Evolutionary conservation across 768 basidiomycete species (phyloP), one percentile per base, ranked within the genome.

Genomic region (Suillus sp.): DNA sequence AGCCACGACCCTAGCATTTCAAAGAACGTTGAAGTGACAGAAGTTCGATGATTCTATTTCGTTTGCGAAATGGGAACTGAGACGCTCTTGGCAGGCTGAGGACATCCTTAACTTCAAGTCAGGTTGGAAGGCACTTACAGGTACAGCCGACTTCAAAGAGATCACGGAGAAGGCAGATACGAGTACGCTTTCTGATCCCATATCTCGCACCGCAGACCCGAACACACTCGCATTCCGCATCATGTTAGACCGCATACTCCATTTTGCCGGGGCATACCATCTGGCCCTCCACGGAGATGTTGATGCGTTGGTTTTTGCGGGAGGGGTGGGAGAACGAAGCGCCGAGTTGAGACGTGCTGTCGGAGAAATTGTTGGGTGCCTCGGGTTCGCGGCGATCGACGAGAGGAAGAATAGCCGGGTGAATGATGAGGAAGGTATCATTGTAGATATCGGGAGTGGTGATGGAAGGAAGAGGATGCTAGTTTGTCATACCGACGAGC

Each of bases 321-420:
- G 95, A 3, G 94, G 94, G 0, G 93, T 97, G 59, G 95, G 95
- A 0, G 95, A 97, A 75, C 82, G 81, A 66, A 85, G 87, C 64
- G 78, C 75, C 20, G 80, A 84, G 67, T 75, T 98, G 60, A 77
- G 95, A 47, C 71, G 76, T 45, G 84, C 84, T 22, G 78, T 96
- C 20, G 81, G 81, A 4, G 73, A 80, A 40, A 78, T 81, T 38
- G 77, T 89, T 18, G 67, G 59, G 20, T 90, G 86, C 76, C 72
- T 95, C 50, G 93, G 92, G 1, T 88, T 87, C 63, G 75, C 79
- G 32, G 62, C 64, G 0, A 74, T 92, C 13, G 83, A 87, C 57
- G 69, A 70, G 7, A 70, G 64, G 62, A 84, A 81, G 71, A 89
- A 89, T 60, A 66, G 62, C 13, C 71, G 64, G 8, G 78, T 83